These are phyloP conservation scores for Liriodendron chinense DNA, from an alignment of 164 flowering plant species.

Conservation along the genomic window DNA sequence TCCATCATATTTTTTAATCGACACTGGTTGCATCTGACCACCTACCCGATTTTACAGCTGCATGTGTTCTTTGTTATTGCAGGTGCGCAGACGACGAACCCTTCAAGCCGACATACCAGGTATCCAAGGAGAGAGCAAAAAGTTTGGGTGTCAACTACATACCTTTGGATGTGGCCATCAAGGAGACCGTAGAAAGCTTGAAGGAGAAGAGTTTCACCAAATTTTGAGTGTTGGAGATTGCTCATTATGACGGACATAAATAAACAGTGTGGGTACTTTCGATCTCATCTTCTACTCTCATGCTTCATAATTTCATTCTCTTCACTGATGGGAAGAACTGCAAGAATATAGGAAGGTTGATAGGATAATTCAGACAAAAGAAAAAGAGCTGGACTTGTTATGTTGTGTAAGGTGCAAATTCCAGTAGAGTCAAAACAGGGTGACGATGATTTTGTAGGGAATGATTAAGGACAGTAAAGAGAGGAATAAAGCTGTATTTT, in stretches of 20 bases:
- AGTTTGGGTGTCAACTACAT: conserved; percentile 56
- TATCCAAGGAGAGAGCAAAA: conserved; percentile 50
- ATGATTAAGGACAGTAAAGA: no score
- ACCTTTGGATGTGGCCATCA: conserved; percentile 54
- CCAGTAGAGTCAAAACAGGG: no score
- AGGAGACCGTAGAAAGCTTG: conserved; percentile 81
- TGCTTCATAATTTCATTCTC: no score
- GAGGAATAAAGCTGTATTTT: no score
- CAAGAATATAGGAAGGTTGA: no score
- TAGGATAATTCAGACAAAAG: no score
- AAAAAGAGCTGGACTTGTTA: no score
- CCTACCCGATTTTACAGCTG: neutral
- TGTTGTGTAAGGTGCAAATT: no score
- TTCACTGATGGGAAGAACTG: no score
- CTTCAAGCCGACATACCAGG: conserved; percentile 48
- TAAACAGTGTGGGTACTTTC: neutral
- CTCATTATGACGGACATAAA: neutral
- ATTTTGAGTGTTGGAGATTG: conserved; percentile 20
- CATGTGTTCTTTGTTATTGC: conserved; percentile 8
- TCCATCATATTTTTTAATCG: no score
- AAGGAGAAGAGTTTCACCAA: conserved; percentile 54
- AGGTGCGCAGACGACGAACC: conserved; percentile 80
- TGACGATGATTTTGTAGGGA: no score
- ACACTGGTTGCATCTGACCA: neutral
- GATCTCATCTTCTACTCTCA: no score